Evolutionary conservation across 352 stramenopile species (phyloP).

Genomic region (Aphanomyces stellatus): DNA sequence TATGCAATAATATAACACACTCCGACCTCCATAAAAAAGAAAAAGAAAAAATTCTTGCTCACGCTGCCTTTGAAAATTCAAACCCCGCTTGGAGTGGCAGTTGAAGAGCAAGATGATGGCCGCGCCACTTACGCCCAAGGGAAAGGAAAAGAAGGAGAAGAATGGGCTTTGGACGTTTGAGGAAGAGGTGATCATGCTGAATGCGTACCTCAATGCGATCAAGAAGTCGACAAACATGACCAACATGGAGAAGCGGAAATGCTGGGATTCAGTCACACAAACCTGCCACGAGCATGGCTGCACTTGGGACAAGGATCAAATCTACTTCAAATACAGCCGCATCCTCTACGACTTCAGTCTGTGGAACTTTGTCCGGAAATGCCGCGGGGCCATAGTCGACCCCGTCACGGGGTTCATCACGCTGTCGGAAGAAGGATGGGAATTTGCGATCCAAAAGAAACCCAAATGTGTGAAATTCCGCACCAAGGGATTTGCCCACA

Average conservation of each 20-base stretch:
- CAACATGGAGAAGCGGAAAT: constrained; percentile 9
- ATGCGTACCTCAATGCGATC: constrained; percentile 3
- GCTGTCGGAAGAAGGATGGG: constrained; percentile 6
- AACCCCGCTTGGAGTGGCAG: background rate
- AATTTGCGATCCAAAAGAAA: constrained; percentile 6
- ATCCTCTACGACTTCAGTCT: constrained; percentile 9
- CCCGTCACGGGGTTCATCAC: constrained; percentile 3
- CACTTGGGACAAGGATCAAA: constrained; percentile 8
- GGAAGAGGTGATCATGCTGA: constrained; percentile 6
- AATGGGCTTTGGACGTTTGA: constrained; percentile 5
- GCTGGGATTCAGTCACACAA: constrained; percentile 5
- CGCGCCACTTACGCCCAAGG: background rate
- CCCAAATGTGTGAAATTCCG: constrained; percentile 6
- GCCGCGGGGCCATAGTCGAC: constrained; percentile 1
- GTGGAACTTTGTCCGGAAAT: constrained; percentile 9
- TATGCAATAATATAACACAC: no score
- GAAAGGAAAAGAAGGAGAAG: constrained; percentile 9
- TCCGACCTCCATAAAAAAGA: background rate
- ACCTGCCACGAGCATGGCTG: background rate
- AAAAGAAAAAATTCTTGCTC: constrained; percentile 4
- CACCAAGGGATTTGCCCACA: constrained; percentile 1
- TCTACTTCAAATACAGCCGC: constrained; percentile 10
- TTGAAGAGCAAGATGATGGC: constrained; percentile 2
- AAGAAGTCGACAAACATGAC: constrained; percentile 12
- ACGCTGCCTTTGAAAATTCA: constrained; percentile 6